phyloP scores from a whole-genome alignment of 1,284 basidiomycete genomes.

The Puccinia hordei region DNA sequence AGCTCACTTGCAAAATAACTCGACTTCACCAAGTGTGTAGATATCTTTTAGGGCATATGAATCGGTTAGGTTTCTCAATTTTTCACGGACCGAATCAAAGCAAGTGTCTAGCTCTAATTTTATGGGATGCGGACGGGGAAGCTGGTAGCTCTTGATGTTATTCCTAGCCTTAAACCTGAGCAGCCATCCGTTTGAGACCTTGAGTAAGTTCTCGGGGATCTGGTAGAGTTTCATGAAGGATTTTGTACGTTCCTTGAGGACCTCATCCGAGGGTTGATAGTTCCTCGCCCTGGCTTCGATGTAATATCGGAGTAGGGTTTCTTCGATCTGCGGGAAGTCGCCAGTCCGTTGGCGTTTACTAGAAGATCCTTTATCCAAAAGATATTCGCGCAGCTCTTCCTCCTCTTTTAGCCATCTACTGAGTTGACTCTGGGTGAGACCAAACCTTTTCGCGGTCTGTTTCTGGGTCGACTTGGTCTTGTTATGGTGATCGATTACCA shows the following conservation, averaged over 20 bases:
- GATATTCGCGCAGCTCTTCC: constrained; percentile 37
- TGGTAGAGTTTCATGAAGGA: constrained; percentile 41
- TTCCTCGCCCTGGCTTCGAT: constrained; percentile 36
- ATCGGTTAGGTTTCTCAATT: constrained; percentile 22
- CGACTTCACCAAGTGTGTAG: constrained; percentile 31
- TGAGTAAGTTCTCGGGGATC: constrained; percentile 8
- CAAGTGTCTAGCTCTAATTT: not conserved
- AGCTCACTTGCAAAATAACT: constrained; percentile 27
- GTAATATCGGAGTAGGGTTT: constrained; percentile 35
- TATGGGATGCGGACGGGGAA: constrained; percentile 4
- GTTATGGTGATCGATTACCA: constrained; percentile 35
- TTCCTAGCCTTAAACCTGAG: constrained; percentile 35
- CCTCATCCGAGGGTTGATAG: constrained; percentile 16
- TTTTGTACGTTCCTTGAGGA: constrained; percentile 42
- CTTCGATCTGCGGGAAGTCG: constrained; percentile 41
- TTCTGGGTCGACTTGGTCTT: constrained; percentile 30
- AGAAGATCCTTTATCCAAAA: constrained; percentile 45
- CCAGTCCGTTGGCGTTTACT: constrained; percentile 41
- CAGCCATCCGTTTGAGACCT: constrained; percentile 38
- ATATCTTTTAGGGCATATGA: constrained; percentile 31
- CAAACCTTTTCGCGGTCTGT: constrained; percentile 32
- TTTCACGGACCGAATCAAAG: not conserved
- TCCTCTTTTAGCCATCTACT: constrained; percentile 49
- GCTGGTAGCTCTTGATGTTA: constrained; percentile 36
- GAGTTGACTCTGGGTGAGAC: constrained; percentile 39